These are phyloP conservation scores for Capillidium rhysosporum DNA, from an alignment of 371 early-diverging fungal genomes.

Conservation along the genomic window DNA sequence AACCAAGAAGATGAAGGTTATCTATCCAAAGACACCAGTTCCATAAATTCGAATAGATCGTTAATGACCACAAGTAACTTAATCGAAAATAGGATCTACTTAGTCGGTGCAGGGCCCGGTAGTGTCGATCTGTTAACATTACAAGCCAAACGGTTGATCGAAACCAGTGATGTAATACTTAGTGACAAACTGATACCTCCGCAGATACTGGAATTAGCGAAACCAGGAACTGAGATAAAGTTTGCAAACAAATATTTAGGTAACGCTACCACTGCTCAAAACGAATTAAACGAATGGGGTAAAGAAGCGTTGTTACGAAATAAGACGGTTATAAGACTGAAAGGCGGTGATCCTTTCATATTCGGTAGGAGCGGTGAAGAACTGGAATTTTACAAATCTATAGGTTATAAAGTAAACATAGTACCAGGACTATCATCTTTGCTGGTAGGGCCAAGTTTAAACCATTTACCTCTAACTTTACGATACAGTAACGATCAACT, in stretches of 20 bases:
- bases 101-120: constrained; percentile 84
- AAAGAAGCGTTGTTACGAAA: constrained; percentile 38
- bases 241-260: constrained; percentile 56
- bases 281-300: constrained; percentile 48
- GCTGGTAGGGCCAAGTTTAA: constrained; percentile 49
- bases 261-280: constrained; percentile 57
- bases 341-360: constrained; percentile 80
- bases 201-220: constrained; percentile 31
- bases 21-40: background rate
- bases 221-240: constrained; percentile 25
- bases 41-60: background rate
- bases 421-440: constrained; percentile 70
- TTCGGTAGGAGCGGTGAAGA: constrained; percentile 91
- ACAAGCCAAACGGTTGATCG: constrained; percentile 41
- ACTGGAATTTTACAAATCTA: constrained; percentile 40
- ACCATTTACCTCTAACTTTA: constrained; percentile 73
- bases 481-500: constrained; percentile 73
- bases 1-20: background rate
- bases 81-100: constrained; percentile 1
- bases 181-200: constrained; percentile 67
- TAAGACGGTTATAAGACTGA: constrained; percentile 59
- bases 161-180: constrained; percentile 55
- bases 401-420: constrained; percentile 40
- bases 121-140: constrained; percentile 61
- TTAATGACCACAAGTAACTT: background rate